A percentile compares a stretch with the other conserved stretches of the same genome.
These are phyloP conservation scores for Evernia prunastri DNA, from an alignment of 495 filamentous ascomycete genomes.

Conservation along the genomic window DNA sequence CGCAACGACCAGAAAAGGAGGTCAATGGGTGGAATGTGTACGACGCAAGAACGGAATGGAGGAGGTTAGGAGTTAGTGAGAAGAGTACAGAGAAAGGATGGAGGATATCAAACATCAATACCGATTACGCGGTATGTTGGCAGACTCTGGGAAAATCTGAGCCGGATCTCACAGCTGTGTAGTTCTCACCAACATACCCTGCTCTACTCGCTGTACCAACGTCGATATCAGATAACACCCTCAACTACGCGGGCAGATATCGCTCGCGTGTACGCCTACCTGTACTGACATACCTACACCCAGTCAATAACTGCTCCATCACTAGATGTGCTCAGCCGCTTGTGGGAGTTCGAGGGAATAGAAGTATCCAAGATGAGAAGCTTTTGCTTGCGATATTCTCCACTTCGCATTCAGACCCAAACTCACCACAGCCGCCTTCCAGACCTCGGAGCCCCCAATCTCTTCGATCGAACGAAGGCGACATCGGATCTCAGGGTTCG, in stretches of 20 bases:
- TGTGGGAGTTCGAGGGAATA: slow-evolving; percentile 77
- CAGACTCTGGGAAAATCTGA: slow-evolving; percentile 2
- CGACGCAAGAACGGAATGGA: slow-evolving; percentile 73
- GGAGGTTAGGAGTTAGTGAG: slow-evolving; percentile 71
- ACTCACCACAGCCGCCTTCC: slow-evolving; percentile 19
- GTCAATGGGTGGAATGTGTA: slow-evolving; percentile 86
- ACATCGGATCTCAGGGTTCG: slow-evolving; percentile 38
- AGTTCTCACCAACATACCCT: slow-evolving; percentile 96
- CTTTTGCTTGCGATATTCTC: slow-evolving; percentile 89
- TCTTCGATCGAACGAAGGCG: slow-evolving; percentile 50
- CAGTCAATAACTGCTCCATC: slow-evolving; percentile 94
- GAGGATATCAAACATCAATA: slow-evolving; percentile 87
- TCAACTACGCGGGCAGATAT: slow-evolving; percentile 88
- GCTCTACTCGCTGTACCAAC: slow-evolving; percentile 75
- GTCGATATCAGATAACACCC: slow-evolving; percentile 87
- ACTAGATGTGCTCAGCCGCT: slow-evolving; percentile 91
- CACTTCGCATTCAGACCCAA: slow-evolving; percentile 48
- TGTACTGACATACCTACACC: slow-evolving; percentile 84
- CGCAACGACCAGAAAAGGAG: slow-evolving; percentile 64
- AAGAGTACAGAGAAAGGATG: slow-evolving; percentile 70
- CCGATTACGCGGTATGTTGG: slow-evolving; percentile 59
- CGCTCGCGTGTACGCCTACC: slow-evolving; percentile 85
- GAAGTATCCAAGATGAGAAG: slow-evolving; percentile 93
- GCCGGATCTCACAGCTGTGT: slow-evolving; percentile 29
- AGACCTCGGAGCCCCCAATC: slow-evolving; percentile 42